Evolutionary conservation across 73 alveolate species (phyloP), one percentile per base, ranked within the genome.

Genomic region (Paramecium primaurelia): DNA sequence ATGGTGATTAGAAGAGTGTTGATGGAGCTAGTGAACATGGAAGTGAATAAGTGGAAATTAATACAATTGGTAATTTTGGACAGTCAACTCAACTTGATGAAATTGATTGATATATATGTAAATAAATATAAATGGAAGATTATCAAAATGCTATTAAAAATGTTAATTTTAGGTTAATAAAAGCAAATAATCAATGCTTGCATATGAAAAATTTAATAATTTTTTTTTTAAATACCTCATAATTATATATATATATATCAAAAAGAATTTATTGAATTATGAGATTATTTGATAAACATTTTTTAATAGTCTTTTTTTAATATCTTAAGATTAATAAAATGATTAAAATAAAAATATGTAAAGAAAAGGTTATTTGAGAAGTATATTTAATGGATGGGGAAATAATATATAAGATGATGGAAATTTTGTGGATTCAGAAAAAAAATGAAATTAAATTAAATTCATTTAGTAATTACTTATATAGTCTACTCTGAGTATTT

Each of bases 1-100:
- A 42, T 1, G 47, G 84, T 12, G 84, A 64, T 64, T 64, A 22
- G 9, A 64, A 34, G 49, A 64, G 84, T 64, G 49, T 64, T 12
- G 84, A 64, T 54, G 69, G 69, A 12, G 84, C 84, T 64, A 64
- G 84, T 64, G 84, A 64, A 26, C 84, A 64, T 64, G 84, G 84
- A 10, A 64, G 88, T 75, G 88, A 75, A 38, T 42, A 75, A 12
- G 68, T 75, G 25, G 88, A 75, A 10, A 75, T 75, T 38, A 30
- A 75, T 75, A 37, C 58, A n/a, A 38, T 75, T 4, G 88, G 18
- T 0, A 34, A 75, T 14, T 75, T 75, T 42, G 88, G 60, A 20
- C 8, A 75, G 37, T 22, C 58, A 75, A 18, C 32, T 6, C 49
- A 75, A 6, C 47, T 75, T 30, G 88, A 75, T 75, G 88, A 75